A percentile compares a stretch with the other conserved stretches of the same genome.
phyloP scores from a whole-genome alignment of 2,329 filamentous ascomycete genomes.

The Botrytis medusae region DNA sequence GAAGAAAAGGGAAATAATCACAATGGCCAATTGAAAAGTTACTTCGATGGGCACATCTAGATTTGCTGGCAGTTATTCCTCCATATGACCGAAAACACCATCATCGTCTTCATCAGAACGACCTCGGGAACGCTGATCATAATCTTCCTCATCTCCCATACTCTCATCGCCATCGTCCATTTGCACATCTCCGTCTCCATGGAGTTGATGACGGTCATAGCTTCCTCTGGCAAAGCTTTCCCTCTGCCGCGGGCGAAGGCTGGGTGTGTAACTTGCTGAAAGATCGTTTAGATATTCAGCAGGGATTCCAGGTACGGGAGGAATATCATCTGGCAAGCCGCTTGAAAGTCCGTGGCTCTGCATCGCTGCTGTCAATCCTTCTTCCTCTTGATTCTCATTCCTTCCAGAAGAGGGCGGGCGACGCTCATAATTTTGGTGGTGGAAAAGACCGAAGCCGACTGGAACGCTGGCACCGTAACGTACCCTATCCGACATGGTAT shows the following conservation, averaged over 20 bases:
- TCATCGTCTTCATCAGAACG: slow-evolving; percentile 89
- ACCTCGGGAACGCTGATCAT: slow-evolving; percentile 57
- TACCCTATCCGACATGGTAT: slow-evolving; percentile 61
- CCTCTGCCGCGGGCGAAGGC: slow-evolving; percentile 60
- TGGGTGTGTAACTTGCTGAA: slow-evolving; percentile 55
- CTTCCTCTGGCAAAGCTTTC: slow-evolving; percentile 48
- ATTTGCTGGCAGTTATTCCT: slow-evolving; percentile 59
- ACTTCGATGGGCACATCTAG: slow-evolving; percentile 11
- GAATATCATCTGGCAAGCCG: slow-evolving; percentile 78
- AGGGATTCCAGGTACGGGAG: slow-evolving; percentile 84
- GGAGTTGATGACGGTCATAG: slow-evolving; percentile 57
- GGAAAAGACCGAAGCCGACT: slow-evolving; percentile 50
- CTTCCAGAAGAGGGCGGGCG: slow-evolving; percentile 78
- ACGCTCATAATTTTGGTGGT: slow-evolving; percentile 72
- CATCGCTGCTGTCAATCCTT: slow-evolving; percentile 82
- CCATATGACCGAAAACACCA: slow-evolving; percentile 94
- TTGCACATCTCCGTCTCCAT: slow-evolving; percentile 62
- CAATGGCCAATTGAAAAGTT: slow-evolving; percentile 11
- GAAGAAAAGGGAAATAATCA: slow-evolving; percentile 31
- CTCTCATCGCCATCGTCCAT: slow-evolving; percentile 66
- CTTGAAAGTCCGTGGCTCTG: slow-evolving; percentile 73
- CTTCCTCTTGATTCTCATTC: slow-evolving; percentile 77
- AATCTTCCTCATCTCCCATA: slow-evolving; percentile 64
- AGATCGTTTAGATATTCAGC: slow-evolving; percentile 68
- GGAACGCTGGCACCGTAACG: slow-evolving; percentile 52